Percentiles rank a stretch among this genome's conserved stretches.
Evolutionary conservation across 805 yeast species (phyloP).

Genomic region (Blastobotrys attinorum): DNA sequence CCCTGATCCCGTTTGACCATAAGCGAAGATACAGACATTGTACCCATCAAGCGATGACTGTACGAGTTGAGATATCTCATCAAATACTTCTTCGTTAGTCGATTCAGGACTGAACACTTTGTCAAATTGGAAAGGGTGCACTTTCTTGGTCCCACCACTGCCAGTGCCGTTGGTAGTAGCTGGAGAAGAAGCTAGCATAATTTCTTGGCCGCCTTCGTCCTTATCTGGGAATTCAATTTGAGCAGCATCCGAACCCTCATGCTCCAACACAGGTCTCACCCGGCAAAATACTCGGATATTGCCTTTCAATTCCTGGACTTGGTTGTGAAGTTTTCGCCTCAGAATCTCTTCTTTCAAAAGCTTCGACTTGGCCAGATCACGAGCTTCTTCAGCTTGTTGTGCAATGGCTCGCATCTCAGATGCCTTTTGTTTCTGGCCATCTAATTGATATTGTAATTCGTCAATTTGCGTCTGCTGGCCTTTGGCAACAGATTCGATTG

Average conservation of each 20-base stretch:
- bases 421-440: constrained; percentile 15
- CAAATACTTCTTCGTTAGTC: constrained; percentile 60
- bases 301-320: constrained; percentile 80
- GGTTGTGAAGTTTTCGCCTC: constrained; percentile 61
- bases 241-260: constrained; percentile 20
- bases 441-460: constrained; percentile 16
- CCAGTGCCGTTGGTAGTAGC: constrained; percentile 14
- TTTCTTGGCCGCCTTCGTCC: constrained; percentile 19
- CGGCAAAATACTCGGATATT: constrained; percentile 89
- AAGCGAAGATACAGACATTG: constrained; percentile 90
- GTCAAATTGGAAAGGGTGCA: constrained; percentile 59
- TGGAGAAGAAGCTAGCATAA: constrained; percentile 19
- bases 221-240: constrained; percentile 30
- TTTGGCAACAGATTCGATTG: constrained; percentile 16
- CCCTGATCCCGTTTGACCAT: constrained; percentile 96
- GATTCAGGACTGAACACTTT: constrained; percentile 54
- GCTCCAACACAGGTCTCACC: constrained; percentile 42
- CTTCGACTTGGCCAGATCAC: constrained; percentile 28
- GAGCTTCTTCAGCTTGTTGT: constrained; percentile 25
- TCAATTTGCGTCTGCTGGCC: constrained; percentile 15
- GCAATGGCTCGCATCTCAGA: constrained; percentile 16
- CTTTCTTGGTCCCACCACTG: constrained; percentile 18
- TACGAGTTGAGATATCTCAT: constrained; percentile 76
- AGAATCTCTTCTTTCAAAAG: constrained; percentile 44
- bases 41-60: constrained; percentile 84